Evolutionary conservation across 2,329 filamentous ascomycete species (phyloP).

Genomic region (Ophiostoma perfectum): DNA sequence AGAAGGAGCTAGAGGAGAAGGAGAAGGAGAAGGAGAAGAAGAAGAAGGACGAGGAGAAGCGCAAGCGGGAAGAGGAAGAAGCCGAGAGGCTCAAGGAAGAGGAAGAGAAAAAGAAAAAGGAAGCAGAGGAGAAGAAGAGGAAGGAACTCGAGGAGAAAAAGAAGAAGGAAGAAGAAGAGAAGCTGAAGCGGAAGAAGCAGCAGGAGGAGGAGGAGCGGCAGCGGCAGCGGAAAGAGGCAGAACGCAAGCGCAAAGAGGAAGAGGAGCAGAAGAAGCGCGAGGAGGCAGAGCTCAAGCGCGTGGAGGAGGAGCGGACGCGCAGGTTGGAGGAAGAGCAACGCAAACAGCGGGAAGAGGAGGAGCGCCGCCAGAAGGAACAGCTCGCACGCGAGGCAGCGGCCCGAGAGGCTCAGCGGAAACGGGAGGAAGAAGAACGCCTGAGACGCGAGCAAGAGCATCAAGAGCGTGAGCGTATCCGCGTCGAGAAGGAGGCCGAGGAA

Average conservation of each 20-base stretch:
- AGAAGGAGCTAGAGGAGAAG: constrained; percentile 30
- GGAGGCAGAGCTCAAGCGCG: constrained; percentile 44
- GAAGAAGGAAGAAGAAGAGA: constrained; percentile 30
- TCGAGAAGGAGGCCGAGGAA: constrained; percentile 43
- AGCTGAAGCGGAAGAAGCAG: constrained; percentile 34
- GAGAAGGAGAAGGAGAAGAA: constrained; percentile 29
- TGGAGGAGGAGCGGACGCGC: constrained; percentile 45
- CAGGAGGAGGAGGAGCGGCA: constrained; percentile 33
- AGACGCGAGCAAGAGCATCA: constrained; percentile 35
- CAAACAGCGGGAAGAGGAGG: constrained; percentile 36
- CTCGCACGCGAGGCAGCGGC: constrained; percentile 19
- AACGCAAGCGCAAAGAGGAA: constrained; percentile 28
- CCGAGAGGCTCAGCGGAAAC: constrained; percentile 31
- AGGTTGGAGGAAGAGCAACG: constrained; percentile 41
- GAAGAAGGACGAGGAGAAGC: constrained; percentile 34
- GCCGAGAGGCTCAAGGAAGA: constrained; percentile 30
- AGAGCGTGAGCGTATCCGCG: constrained; percentile 27
- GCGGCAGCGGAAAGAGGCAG: constrained; percentile 30
- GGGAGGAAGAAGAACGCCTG: constrained; percentile 47
- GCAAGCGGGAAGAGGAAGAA: constrained; percentile 30
- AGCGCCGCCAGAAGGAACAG: constrained; percentile 22
- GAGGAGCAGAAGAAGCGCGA: constrained; percentile 33
- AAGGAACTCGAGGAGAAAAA: constrained; percentile 29
- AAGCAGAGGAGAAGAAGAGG: constrained; percentile 33
- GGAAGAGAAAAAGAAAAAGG: constrained; percentile 33